Evolutionary conservation across 176 grass and related monocot species (phyloP).

Genomic region (Oryza glumipatula): DNA sequence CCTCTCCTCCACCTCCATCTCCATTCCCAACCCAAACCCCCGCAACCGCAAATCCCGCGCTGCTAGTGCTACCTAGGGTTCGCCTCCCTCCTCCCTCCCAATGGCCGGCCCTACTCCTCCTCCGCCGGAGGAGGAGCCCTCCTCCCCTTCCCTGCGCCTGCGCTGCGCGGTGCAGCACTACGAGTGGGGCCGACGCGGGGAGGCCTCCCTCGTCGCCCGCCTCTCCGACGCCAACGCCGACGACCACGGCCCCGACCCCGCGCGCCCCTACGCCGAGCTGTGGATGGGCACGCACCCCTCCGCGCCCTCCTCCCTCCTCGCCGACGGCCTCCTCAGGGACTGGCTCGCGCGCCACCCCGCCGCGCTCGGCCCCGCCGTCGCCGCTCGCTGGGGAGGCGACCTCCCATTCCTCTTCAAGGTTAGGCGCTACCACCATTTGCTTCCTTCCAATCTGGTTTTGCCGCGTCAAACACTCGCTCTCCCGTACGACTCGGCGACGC

Average conservation of each 20-base stretch:
- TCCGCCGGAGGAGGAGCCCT: background rate
- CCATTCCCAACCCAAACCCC: background rate
- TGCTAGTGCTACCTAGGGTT: background rate
- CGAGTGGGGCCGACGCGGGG: slow-evolving; percentile 72
- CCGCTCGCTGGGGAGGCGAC: slow-evolving; percentile 62
- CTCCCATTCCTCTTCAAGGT: slow-evolving; percentile 99
- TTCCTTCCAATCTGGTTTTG: slow-evolving; percentile 6
- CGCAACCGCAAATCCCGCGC: background rate
- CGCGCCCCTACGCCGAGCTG: slow-evolving; percentile 76
- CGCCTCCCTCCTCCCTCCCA: background rate
- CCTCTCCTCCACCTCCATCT: background rate
- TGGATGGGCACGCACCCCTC: slow-evolving; percentile 96
- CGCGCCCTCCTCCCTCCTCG: slow-evolving; percentile 59
- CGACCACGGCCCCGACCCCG: slow-evolving; percentile 34
- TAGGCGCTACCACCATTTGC: background rate
- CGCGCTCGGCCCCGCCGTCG: slow-evolving; percentile 65
- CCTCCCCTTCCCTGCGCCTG: slow-evolving; percentile 34
- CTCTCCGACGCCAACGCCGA: slow-evolving; percentile 12
- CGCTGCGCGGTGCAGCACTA: slow-evolving; percentile 80
- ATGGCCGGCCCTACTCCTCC: slow-evolving; percentile 1
- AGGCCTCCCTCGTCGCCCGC: slow-evolving; percentile 59
- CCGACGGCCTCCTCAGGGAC: slow-evolving; percentile 35
- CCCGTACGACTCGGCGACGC: background rate
- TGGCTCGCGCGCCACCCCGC: slow-evolving; percentile 68
- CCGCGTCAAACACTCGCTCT: background rate